Evolutionary conservation across 192 early-diverging fungal species (phyloP), one percentile per base, ranked within the genome.

Genomic region (Thoreauomyces humboldtii): DNA sequence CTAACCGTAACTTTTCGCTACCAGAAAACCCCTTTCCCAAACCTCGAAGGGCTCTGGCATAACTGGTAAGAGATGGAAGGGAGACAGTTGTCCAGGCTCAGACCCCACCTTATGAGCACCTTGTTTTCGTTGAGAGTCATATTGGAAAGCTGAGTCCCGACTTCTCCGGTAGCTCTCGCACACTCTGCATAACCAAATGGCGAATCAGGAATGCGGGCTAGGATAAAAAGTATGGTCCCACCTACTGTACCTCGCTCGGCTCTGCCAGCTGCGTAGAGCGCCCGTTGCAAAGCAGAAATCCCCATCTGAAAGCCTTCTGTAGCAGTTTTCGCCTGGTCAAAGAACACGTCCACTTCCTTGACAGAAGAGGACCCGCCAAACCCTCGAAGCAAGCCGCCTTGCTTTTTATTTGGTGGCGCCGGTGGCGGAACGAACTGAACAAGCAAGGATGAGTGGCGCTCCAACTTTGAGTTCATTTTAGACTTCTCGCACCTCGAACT

Each of bases 321-420:
- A 15, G 45, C 51, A 14, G 35, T 28, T 46, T 44, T 27, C 0
- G 65, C 71, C 6, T 62, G 21, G 12, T 72, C 71, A 37, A 72
- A 72, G 35, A 72, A 72, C n/a, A 60, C 64, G 50, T 72, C 71
- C 25, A 72, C 61, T 21, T 72, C 71, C 41, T 51, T 67, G 22
- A 66, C 68, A 52, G 15, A 17, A 25, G 50, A 52, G 3, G 50
- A 52, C 15, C 27, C 25, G 2, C 50, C 29, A 52, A 52, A 52
- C 2, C 19, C 50, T 15, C 50, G 50, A 22, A 52, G 27, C 2
- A 52, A 6, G 24, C 50, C 50, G 27, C 27, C 32, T 29, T 22
- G 15, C 25, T 29, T 22, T 27, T 29, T 52, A 31, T 4, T 14
- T 27, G 29, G 50, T 52, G 50, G 17, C 24, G 50, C 50, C 27